These are phyloP conservation scores for Rusavskia elegans DNA, from an alignment of 495 filamentous ascomycete genomes.

Conservation along the genomic window DNA sequence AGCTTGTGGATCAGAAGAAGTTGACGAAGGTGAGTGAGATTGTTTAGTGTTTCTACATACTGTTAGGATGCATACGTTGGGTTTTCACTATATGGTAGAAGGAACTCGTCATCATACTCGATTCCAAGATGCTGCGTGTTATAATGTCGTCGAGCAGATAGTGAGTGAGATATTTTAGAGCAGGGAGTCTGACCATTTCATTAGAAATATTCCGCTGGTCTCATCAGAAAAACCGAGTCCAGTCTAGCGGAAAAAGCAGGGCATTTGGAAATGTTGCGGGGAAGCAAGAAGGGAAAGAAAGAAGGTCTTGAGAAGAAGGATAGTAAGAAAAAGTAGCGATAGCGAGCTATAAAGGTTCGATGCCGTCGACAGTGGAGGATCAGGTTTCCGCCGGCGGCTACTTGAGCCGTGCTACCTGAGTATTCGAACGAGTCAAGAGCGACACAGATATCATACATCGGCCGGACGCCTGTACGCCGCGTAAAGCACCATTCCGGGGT, in stretches of 20 bases:
- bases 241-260: conserved; percentile 51
- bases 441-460: not conserved
- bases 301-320: conserved; percentile 13
- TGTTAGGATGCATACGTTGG: too few species aligned
- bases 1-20: conserved; percentile 40
- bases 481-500: not conserved
- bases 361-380: too few species aligned
- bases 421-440: too few species aligned
- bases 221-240: conserved; percentile 47
- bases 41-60: too few species aligned
- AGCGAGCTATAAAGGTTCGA: not conserved
- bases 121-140: too few species aligned
- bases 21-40: conserved; percentile 43
- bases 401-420: too few species aligned
- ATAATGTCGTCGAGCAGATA: too few species aligned
- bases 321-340: not conserved
- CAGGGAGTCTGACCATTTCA: not conserved
- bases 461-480: not conserved
- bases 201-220: conserved; percentile 49
- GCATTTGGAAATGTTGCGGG: conserved; percentile 53
- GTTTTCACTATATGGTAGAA: too few species aligned
- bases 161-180: too few species aligned
- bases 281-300: conserved; percentile 43
- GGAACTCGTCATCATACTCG: not conserved
- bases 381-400: not conserved